phyloP scores from a whole-genome alignment of 2,329 filamentous ascomycete species.

The Xylaria sp. region DNA sequence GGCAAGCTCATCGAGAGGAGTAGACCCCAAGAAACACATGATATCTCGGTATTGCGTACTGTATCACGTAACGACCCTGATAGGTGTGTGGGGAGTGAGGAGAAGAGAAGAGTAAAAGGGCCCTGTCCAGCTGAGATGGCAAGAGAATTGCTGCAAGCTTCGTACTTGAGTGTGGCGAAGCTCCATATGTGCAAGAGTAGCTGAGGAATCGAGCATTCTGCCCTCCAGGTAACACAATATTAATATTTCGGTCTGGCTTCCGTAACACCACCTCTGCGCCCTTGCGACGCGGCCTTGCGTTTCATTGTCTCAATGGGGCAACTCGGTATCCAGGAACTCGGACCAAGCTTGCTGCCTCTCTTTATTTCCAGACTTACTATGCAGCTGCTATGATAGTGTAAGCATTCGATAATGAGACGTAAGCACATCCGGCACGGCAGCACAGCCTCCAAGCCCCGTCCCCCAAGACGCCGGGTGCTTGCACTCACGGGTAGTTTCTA shows the following conservation, averaged over 20 bases:
- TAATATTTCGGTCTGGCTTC: background rate
- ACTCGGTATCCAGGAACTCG: slow-evolving; percentile 2
- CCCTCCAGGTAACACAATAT: slow-evolving; percentile 25
- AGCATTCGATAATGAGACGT: background rate
- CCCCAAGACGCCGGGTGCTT: background rate
- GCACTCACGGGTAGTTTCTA: background rate
- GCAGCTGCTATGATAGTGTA: background rate
- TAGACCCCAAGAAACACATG: background rate
- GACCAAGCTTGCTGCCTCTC: background rate
- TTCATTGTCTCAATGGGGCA: slow-evolving; percentile 24
- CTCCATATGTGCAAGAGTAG: slow-evolving; percentile 16
- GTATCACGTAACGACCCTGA: background rate
- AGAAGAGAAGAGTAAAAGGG: slow-evolving; percentile 11
- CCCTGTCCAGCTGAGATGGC: background rate
- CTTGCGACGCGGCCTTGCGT: background rate
- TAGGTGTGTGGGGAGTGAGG: background rate
- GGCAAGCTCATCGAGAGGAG: background rate
- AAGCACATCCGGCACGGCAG: background rate
- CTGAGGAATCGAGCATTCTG: slow-evolving; percentile 23
- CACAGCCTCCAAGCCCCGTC: too few relatives aligned
- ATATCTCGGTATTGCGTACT: background rate
- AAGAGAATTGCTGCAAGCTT: background rate
- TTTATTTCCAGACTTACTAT: background rate
- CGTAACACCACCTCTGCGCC: slow-evolving; percentile 12
- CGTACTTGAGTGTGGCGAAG: background rate